These are phyloP conservation scores for Penicillium sp. DNA, from an alignment of 2,329 filamentous ascomycete species.

Conservation along the genomic window DNA sequence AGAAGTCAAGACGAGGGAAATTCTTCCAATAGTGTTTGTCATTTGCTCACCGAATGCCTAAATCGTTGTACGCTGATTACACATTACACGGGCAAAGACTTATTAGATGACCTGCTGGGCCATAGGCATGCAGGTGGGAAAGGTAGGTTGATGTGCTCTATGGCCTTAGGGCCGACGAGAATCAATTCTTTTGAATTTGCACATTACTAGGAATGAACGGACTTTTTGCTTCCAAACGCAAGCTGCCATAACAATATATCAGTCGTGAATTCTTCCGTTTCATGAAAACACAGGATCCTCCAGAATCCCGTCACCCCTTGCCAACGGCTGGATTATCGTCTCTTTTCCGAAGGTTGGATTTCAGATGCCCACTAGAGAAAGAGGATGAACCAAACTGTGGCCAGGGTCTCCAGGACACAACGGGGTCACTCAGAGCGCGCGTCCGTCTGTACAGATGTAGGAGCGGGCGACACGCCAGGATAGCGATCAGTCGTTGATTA, in stretches of 20 bases:
- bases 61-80: too few species aligned
- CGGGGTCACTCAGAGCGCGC: constrained; percentile 24
- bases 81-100: too few species aligned
- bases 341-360: constrained; percentile 7
- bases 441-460: constrained; percentile 1
- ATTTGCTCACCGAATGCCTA: too few species aligned
- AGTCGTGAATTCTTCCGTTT: constrained; percentile 31
- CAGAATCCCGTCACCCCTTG: constrained; percentile 23
- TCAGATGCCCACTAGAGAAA: constrained; percentile 1
- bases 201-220: constrained; percentile 25
- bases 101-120: too few species aligned
- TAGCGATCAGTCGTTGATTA: constrained; percentile 30
- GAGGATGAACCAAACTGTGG: constrained; percentile 19
- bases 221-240: constrained; percentile 36
- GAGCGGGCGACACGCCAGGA: constrained; percentile 15
- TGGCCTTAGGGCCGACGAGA: background rate
- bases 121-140: too few species aligned
- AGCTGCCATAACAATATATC: constrained; percentile 34
- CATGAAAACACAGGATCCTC: constrained; percentile 31
- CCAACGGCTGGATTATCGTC: constrained; percentile 17
- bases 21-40: too few species aligned
- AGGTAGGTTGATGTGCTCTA: background rate
- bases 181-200: constrained; percentile 11
- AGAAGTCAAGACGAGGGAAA: too few species aligned
- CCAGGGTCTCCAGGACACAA: constrained; percentile 27